These are phyloP conservation scores for Cryptosporidium baileyi DNA, from an alignment of 169 alveolate genomes.

Conservation along the genomic window DNA sequence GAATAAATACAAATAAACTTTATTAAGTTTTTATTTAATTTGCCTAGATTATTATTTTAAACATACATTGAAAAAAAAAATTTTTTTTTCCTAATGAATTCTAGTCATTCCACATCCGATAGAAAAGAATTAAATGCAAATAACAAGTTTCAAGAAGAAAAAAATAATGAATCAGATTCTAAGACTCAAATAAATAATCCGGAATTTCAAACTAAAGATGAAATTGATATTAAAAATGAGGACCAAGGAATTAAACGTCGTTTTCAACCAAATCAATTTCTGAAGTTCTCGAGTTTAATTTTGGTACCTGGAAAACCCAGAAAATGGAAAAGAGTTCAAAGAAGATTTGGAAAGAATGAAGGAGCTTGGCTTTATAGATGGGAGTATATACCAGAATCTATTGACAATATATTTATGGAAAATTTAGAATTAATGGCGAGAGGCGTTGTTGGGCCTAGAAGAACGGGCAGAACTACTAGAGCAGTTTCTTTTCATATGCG, in stretches of 20 bases:
- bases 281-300: slow-evolving; percentile 38
- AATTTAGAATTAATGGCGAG: slow-evolving; percentile 58
- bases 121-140: neutral
- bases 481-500: slow-evolving; percentile 67
- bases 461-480: slow-evolving; percentile 67
- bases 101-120: neutral
- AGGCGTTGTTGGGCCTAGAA: slow-evolving; percentile 62
- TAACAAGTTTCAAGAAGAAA: neutral
- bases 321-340: slow-evolving; percentile 62
- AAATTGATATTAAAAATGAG: no score
- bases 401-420: slow-evolving; percentile 55
- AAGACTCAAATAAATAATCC: neutral
- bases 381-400: slow-evolving; percentile 61
- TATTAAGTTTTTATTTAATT: no score
- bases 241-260: no score
- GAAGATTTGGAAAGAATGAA: slow-evolving; percentile 49
- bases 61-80: neutral
- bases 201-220: neutral
- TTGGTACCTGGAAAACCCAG: slow-evolving; percentile 64
- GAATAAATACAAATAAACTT: no score
- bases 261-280: slow-evolving; percentile 58
- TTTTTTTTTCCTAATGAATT: neutral
- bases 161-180: neutral
- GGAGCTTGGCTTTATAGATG: slow-evolving; percentile 68
- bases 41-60: no score